These are phyloP conservation scores for Polychaeton citri DNA, from an alignment of 2,329 filamentous ascomycete species.

Conservation along the genomic window DNA sequence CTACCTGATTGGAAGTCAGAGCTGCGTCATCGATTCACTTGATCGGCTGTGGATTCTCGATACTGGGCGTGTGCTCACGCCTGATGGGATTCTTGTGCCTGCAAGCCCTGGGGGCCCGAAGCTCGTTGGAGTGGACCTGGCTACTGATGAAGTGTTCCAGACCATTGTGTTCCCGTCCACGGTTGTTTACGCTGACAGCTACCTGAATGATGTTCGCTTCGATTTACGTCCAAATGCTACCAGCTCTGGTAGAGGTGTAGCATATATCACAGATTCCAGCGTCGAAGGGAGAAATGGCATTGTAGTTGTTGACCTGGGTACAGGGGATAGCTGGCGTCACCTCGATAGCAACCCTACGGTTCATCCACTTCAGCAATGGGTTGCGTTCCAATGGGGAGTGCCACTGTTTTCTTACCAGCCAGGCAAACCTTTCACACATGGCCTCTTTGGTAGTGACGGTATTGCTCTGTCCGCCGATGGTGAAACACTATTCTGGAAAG, in stretches of 20 bases:
- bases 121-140: slow-evolving; percentile 35
- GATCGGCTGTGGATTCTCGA: slow-evolving; percentile 43
- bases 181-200: slow-evolving; percentile 35
- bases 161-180: slow-evolving; percentile 38
- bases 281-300: slow-evolving; percentile 37
- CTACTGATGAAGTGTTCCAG: slow-evolving; percentile 32
- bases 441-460: slow-evolving; percentile 36
- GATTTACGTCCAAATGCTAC: slow-evolving; percentile 33
- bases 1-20: slow-evolving; percentile 39
- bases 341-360: slow-evolving; percentile 31
- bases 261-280: slow-evolving; percentile 41
- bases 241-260: slow-evolving; percentile 30
- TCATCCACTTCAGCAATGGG: slow-evolving; percentile 30
- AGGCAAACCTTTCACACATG: slow-evolving; percentile 23
- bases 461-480: slow-evolving; percentile 38
- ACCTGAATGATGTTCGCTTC: slow-evolving; percentile 42
- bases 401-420: slow-evolving; percentile 30
- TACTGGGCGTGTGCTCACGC: slow-evolving; percentile 33
- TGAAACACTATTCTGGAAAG: slow-evolving; percentile 33
- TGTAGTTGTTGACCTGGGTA: slow-evolving; percentile 37
- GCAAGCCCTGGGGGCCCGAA: slow-evolving; percentile 38
- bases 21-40: slow-evolving; percentile 36
- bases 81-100: slow-evolving; percentile 30
- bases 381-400: slow-evolving; percentile 36
- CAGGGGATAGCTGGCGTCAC: slow-evolving; percentile 37